A percentile compares a stretch with the other conserved stretches of the same genome.
Evolutionary conservation across 129 eudicot species (phyloP).

Genomic region (Pittosporum tobira): DNA sequence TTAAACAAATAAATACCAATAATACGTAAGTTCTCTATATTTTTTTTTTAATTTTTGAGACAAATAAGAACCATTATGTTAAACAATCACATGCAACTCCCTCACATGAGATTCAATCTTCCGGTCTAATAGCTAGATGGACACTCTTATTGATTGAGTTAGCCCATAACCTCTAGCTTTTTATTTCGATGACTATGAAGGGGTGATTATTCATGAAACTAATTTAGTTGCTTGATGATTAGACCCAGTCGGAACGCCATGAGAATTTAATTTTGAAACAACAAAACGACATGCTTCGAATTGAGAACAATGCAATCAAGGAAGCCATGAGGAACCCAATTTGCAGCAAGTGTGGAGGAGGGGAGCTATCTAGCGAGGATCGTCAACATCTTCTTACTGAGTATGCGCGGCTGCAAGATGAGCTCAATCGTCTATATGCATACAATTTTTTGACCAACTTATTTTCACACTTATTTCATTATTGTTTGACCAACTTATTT

Average conservation of each 20-base stretch:
- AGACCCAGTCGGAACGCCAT: conserved; percentile 72
- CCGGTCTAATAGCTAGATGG: no score
- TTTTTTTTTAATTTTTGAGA: no score
- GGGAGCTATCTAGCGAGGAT: conserved; percentile 51
- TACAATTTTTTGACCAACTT: no score
- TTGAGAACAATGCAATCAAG: conserved; percentile 66
- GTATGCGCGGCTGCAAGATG: conserved; percentile 66
- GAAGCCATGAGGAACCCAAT: conserved; percentile 57
- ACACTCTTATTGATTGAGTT: no score
- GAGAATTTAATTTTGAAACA: conserved; percentile 61
- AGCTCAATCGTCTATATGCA: conserved; percentile 54
- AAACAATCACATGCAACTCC: no score
- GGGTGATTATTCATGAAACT: background rate
- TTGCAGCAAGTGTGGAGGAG: conserved; percentile 69
- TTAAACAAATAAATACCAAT: no score
- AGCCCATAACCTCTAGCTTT: no score
- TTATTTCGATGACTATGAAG: background rate
- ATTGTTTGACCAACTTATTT: no score
- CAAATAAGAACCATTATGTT: no score
- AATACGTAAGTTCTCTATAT: no score
- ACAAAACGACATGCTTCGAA: conserved; percentile 57
- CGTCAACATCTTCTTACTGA: conserved; percentile 56
- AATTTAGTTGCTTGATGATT: background rate
- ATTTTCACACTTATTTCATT: no score
- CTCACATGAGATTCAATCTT: no score